Conservation (phyloP, 2,329 filamentous ascomycete genomes). For the Trichoderma guizhouense region DNA sequence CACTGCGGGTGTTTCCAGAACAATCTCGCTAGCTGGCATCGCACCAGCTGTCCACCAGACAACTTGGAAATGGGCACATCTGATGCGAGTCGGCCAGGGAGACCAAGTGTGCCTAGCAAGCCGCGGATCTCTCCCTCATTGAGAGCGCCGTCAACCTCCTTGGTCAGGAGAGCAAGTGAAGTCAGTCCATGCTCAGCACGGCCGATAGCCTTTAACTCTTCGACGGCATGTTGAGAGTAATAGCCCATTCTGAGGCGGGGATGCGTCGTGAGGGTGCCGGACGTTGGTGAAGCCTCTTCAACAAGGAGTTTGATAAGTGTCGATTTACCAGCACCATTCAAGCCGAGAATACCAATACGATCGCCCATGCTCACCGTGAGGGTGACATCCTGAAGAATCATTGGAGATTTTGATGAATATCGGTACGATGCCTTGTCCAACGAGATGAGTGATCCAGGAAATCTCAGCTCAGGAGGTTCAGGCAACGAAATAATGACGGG, state of each 20-base stretch:
- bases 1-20: constrained; percentile 67
- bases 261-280: constrained; percentile 63
- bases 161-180: constrained; percentile 60
- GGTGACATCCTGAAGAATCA: constrained; percentile 59
- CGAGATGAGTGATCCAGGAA: constrained; percentile 70
- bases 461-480: constrained; percentile 65
- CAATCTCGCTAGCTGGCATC: constrained; percentile 63
- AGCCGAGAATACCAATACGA: constrained; percentile 69
- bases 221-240: constrained; percentile 77
- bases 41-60: constrained; percentile 74
- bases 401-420: constrained; percentile 46
- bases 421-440: constrained; percentile 66
- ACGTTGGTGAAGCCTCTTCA: constrained; percentile 54
- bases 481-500: constrained; percentile 57
- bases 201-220: constrained; percentile 59
- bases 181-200: constrained; percentile 52
- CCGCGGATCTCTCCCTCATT: constrained; percentile 66
- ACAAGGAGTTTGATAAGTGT: constrained; percentile 71
- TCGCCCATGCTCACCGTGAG: constrained; percentile 71
- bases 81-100: constrained; percentile 67
- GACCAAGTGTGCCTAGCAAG: constrained; percentile 64
- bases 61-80: constrained; percentile 71
- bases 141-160: constrained; percentile 49
- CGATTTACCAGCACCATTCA: constrained; percentile 81
- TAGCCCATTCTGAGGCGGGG: constrained; percentile 68